A percentile compares a stretch with the other conserved stretches of the same genome.
Conservation (phyloP, 371 early-diverging fungal species). For the Sanchytrium tribonematis region DNA sequence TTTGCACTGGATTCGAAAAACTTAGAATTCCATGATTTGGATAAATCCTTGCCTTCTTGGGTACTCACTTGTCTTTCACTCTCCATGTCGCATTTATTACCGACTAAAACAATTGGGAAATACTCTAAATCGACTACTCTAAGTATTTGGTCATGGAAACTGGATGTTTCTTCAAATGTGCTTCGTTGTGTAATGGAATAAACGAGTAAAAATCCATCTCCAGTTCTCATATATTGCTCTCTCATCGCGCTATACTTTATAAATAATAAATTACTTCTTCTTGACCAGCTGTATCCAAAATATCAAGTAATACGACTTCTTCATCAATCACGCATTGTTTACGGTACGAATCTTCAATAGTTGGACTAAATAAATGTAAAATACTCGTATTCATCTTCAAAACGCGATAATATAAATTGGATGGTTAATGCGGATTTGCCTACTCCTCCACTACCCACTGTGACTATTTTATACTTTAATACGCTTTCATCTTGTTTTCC, state of each 20-base stretch:
- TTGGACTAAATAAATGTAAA: not conserved
- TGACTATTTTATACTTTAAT: not conserved
- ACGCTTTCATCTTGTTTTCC: not conserved
- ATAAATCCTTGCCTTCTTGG: constrained; percentile 55
- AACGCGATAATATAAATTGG: constrained; percentile 61
- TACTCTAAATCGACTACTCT: constrained; percentile 48
- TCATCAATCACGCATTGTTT: constrained; percentile 58
- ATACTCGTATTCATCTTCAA: constrained; percentile 52
- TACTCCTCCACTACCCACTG: constrained; percentile 18
- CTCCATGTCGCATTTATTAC: constrained; percentile 77
- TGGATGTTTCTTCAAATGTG: constrained; percentile 47
- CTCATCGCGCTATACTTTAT: constrained; percentile 25
- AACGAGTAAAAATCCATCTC: constrained; percentile 63
- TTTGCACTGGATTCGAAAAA: constrained; percentile 80
- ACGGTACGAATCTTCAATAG: constrained; percentile 43
- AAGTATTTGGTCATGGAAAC: constrained; percentile 41
- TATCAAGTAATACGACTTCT: constrained; percentile 50
- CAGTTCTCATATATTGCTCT: constrained; percentile 67
- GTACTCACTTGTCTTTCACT: constrained; percentile 40
- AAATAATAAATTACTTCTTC: constrained; percentile 23
- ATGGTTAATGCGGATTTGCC: constrained; percentile 65
- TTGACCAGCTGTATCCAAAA: constrained; percentile 77
- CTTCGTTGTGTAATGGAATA: constrained; percentile 42
- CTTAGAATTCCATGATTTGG: constrained; percentile 37
- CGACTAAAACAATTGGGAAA: constrained; percentile 65